A percentile compares a stretch with the other conserved stretches of the same genome.
Evolutionary conservation across 2,329 filamentous ascomycete genomes (phyloP).

Genomic region (Colletotrichum sidae): DNA sequence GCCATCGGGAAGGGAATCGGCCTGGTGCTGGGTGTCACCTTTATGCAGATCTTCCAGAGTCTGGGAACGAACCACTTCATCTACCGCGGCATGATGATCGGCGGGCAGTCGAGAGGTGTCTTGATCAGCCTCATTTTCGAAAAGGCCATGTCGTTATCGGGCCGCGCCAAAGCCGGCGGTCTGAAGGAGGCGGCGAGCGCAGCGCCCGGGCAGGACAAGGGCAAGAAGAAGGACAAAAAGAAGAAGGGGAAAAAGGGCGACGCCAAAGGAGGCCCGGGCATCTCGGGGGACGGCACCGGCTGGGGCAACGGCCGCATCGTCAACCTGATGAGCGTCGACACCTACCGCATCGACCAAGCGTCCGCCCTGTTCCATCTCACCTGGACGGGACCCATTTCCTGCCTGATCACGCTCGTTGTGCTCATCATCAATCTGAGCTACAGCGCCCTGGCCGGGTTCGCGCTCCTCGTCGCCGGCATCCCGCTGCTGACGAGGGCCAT

Average conservation of each 20-base stretch:
- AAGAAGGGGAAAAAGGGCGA: slow-evolving; percentile 54
- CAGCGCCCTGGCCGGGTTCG: slow-evolving; percentile 90
- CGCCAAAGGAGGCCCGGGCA: slow-evolving; percentile 55
- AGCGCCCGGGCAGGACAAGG: slow-evolving; percentile 56
- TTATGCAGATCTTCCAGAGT: slow-evolving; percentile 87
- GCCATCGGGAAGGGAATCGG: slow-evolving; percentile 82
- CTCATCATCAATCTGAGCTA: slow-evolving; percentile 90
- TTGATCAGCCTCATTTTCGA: slow-evolving; percentile 91
- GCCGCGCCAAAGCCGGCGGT: slow-evolving; percentile 87
- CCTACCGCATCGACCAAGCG: slow-evolving; percentile 90
- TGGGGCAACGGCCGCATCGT: slow-evolving; percentile 95
- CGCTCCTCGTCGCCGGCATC: slow-evolving; percentile 80
- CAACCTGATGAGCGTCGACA: slow-evolving; percentile 95
- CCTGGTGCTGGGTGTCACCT: slow-evolving; percentile 83
- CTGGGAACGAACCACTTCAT: slow-evolving; percentile 90
- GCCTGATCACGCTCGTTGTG: slow-evolving; percentile 82
- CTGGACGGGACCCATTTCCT: slow-evolving; percentile 86
- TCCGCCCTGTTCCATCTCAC: slow-evolving; percentile 90
- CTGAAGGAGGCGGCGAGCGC: slow-evolving; percentile 58
- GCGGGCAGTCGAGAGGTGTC: slow-evolving; percentile 83
- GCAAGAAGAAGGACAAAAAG: slow-evolving; percentile 50
- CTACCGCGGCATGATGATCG: slow-evolving; percentile 91
- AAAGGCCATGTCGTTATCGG: slow-evolving; percentile 91
- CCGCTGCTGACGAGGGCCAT: slow-evolving; percentile 84
- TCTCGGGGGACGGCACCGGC: slow-evolving; percentile 78